Conservation (phyloP, 2,329 filamentous ascomycete genomes). For the Lasiodiplodia hormozganensis region DNA sequence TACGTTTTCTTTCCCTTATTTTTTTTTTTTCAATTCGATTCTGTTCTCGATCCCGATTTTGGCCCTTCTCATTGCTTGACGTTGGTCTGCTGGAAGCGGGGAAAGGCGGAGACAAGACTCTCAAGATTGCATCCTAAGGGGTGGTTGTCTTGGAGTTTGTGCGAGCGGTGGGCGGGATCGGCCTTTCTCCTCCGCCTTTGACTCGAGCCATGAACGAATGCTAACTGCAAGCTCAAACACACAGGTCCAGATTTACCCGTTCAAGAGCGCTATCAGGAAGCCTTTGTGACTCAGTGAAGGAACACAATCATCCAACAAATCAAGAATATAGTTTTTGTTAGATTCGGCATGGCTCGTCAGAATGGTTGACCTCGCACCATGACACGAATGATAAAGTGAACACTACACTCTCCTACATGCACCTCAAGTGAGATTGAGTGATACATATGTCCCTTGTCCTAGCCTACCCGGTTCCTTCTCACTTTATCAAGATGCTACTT, state of each 20-base stretch:
- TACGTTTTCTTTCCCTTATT: slow-evolving; percentile 31
- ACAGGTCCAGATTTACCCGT: slow-evolving; percentile 52
- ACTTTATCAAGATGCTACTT: too few relatives aligned
- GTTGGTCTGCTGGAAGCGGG: too few relatives aligned
- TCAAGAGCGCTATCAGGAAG: slow-evolving; percentile 56
- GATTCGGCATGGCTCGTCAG: background rate
- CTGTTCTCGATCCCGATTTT: background rate
- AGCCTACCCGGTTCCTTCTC: too few relatives aligned
- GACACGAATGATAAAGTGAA: background rate
- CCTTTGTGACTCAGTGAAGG: slow-evolving; percentile 39
- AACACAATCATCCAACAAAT: background rate
- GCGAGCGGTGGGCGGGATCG: background rate
- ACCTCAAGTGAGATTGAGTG: too few relatives aligned
- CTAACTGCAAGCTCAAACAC: background rate
- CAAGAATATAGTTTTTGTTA: background rate
- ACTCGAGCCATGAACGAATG: background rate
- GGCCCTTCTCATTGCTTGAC: background rate
- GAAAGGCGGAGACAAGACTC: too few relatives aligned
- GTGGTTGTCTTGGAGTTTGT: too few relatives aligned
- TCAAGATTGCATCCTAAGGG: too few relatives aligned
- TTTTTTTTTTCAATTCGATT: background rate
- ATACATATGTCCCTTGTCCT: background rate
- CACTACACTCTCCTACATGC: too few relatives aligned
- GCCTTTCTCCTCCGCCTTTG: background rate
- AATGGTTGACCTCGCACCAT: background rate